These are phyloP conservation scores for Irpex sp. DNA, from an alignment of 1,284 basidiomycete genomes.

Conservation along the genomic window DNA sequence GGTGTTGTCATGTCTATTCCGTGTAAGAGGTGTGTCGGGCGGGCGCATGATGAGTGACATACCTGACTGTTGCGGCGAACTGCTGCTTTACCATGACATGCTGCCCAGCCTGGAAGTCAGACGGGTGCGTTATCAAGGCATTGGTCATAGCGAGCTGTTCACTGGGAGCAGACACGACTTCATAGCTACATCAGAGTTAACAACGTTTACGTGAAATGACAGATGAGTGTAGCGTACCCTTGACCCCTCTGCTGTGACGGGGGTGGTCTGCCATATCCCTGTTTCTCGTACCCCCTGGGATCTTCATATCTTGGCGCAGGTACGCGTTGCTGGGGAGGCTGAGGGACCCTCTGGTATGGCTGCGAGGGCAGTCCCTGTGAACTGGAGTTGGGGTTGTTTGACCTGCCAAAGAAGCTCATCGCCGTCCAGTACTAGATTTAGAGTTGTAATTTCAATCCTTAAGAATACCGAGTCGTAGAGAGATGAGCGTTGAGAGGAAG, in stretches of 20 bases:
- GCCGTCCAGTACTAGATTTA: constrained; percentile 3
- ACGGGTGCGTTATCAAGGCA: constrained; percentile 74
- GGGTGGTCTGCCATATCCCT: constrained; percentile 31
- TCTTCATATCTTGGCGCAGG: constrained; percentile 52
- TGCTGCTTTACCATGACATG: constrained; percentile 73
- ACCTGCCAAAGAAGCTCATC: constrained; percentile 52
- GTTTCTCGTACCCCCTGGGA: constrained; percentile 39
- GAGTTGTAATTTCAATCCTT: not conserved
- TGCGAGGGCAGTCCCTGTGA: constrained; percentile 30
- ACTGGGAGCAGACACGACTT: constrained; percentile 54
- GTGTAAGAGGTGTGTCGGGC: not conserved
- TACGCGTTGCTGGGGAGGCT: constrained; percentile 14
- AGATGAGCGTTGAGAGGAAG: not conserved
- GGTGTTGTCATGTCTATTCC: constrained; percentile 70
- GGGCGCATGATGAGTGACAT: constrained; percentile 23
- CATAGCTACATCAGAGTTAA: constrained; percentile 38
- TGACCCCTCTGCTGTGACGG: constrained; percentile 22
- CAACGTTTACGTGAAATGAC: not conserved
- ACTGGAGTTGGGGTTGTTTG: constrained; percentile 32
- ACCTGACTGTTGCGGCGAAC: constrained; percentile 75
- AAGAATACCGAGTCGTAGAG: not conserved
- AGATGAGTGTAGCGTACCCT: constrained; percentile 36
- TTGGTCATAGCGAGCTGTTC: constrained; percentile 77
- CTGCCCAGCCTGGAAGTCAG: constrained; percentile 69
- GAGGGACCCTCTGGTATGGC: constrained; percentile 47